Evolutionary conservation across 768 basidiomycete species (phyloP).

Genomic region (Suillus subluteus): DNA sequence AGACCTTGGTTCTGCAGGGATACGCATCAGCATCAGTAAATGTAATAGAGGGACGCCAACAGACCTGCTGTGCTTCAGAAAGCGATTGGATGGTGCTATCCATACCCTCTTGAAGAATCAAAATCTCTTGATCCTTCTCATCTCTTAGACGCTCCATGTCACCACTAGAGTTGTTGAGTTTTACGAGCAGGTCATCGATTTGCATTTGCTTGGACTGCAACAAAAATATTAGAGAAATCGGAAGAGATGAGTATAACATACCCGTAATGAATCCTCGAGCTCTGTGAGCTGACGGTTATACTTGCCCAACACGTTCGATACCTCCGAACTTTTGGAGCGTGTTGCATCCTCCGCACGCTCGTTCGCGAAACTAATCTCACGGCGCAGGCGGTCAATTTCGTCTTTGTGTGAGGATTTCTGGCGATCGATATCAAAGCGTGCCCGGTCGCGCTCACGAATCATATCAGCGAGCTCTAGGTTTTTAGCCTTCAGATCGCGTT

Average conservation of each 20-base stretch:
- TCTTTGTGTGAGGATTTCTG: constrained; percentile 95
- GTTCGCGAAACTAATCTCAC: constrained; percentile 93
- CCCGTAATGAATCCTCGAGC: constrained; percentile 93
- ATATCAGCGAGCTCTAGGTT: constrained; percentile 98
- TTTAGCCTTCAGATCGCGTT: constrained; percentile 97
- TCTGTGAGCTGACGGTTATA: constrained; percentile 97
- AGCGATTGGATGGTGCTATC: constrained; percentile 89
- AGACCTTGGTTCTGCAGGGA: constrained; percentile 72
- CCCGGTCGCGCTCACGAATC: constrained; percentile 96
- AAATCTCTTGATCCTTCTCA: constrained; percentile 97
- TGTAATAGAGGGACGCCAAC: constrained; percentile 10
- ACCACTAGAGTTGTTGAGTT: constrained; percentile 71
- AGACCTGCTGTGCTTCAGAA: constrained; percentile 83
- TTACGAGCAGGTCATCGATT: constrained; percentile 88
- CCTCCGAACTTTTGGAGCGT: constrained; percentile 90
- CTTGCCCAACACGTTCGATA: constrained; percentile 83
- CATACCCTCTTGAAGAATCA: constrained; percentile 95
- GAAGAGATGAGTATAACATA: constrained; percentile 39
- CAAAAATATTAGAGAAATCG: constrained; percentile 20
- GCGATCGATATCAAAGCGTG: constrained; percentile 93
- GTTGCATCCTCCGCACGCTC: constrained; percentile 96
- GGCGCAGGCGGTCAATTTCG: constrained; percentile 87
- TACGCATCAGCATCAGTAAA: constrained; percentile 10
- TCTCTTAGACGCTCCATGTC: constrained; percentile 86
- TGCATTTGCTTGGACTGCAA: constrained; percentile 90